Conservation (phyloP, 331 rosid species). For the Quercus tomentella region DNA sequence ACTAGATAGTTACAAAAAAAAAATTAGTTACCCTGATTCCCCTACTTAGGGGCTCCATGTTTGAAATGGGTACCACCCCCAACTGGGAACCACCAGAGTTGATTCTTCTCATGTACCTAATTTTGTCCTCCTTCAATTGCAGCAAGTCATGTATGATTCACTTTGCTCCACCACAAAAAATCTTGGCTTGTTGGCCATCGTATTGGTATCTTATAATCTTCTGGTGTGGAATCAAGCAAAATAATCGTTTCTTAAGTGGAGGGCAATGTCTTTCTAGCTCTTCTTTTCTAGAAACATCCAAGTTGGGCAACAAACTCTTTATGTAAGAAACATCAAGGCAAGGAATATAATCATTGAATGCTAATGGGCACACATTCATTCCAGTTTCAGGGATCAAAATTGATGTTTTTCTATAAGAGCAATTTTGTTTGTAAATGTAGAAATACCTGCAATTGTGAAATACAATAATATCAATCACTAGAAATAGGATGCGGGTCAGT, state of each 20-base stretch:
- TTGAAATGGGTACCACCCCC: conserved; percentile 92
- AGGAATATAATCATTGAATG: conserved; percentile 71
- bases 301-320: conserved; percentile 38
- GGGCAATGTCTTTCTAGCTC: conserved; percentile 93
- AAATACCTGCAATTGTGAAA: conserved; percentile 41
- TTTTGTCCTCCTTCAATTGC: conserved; percentile 95
- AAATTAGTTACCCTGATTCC: no score
- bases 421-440: conserved; percentile 51
- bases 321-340: conserved; percentile 70
- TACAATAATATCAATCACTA: conserved; percentile 3
- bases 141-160: conserved; percentile 84
- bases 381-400: conserved; percentile 61
- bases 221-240: conserved; percentile 85
- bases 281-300: conserved; percentile 71
- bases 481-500: neutral
- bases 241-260: conserved; percentile 60
- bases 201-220: conserved; percentile 77
- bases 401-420: conserved; percentile 48
- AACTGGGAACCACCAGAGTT: conserved; percentile 1
- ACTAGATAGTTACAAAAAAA: no score
- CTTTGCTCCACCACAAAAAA: conserved; percentile 89
- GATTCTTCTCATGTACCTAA: conserved; percentile 81
- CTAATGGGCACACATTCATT: conserved; percentile 71
- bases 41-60: conserved; percentile 69
- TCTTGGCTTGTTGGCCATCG: conserved; percentile 87